Evolutionary conservation across 2,329 filamentous ascomycete species (phyloP).

Genomic region (Talaromyces marneffei): DNA sequence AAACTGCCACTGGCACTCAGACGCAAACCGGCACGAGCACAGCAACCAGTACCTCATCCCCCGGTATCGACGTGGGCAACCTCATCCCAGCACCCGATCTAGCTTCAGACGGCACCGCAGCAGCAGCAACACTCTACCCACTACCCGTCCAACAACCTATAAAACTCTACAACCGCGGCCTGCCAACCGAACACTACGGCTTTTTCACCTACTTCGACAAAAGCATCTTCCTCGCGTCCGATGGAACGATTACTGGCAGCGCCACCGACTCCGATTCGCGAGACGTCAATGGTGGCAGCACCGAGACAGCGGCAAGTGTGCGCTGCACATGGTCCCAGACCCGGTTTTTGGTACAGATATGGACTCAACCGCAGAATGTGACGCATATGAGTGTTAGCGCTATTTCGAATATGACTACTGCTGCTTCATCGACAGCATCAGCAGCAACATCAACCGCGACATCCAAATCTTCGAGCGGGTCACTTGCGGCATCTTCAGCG

Average conservation of each 20-base stretch:
- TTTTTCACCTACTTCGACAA: slow-evolving; percentile 92
- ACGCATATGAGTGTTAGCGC: slow-evolving; percentile 21
- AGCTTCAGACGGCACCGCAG: slow-evolving; percentile 64
- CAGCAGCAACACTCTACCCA: slow-evolving; percentile 66
- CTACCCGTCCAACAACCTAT: slow-evolving; percentile 66
- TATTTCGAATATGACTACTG: slow-evolving; percentile 15
- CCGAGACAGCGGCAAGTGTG: slow-evolving; percentile 40
- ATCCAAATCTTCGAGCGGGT: slow-evolving; percentile 17
- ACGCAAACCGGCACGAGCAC: not conserved
- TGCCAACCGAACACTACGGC: slow-evolving; percentile 78
- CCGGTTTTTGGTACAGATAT: slow-evolving; percentile 57
- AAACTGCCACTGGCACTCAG: not conserved
- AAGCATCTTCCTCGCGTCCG: slow-evolving; percentile 70
- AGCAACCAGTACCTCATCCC: not conserved
- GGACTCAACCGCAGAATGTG: slow-evolving; percentile 46
- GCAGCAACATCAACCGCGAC: slow-evolving; percentile 15
- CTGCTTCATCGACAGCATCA: slow-evolving; percentile 12
- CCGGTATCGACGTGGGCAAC: slow-evolving; percentile 43
- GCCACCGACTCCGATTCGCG: slow-evolving; percentile 34
- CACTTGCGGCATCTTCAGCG: slow-evolving; percentile 23
- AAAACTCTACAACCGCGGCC: slow-evolving; percentile 75
- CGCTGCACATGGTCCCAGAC: slow-evolving; percentile 58
- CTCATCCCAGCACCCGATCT: slow-evolving; percentile 60
- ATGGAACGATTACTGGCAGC: slow-evolving; percentile 40
- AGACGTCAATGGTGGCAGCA: slow-evolving; percentile 48